phyloP scores from a whole-genome alignment of 169 alveolate genomes.

The Fabrea salina region DNA sequence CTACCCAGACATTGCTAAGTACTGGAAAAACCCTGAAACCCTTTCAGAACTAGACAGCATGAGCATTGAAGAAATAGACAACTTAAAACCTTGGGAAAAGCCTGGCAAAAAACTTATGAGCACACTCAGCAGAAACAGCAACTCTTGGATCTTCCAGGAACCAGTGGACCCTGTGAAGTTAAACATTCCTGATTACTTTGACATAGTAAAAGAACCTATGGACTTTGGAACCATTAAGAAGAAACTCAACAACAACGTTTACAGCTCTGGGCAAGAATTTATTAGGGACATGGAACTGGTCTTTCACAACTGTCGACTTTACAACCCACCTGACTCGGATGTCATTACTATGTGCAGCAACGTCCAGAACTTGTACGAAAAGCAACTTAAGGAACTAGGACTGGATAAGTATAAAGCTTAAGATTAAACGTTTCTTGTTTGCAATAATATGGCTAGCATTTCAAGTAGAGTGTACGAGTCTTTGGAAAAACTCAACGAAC shows the following conservation, averaged over 20 bases:
- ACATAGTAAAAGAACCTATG: slow-evolving; percentile 72
- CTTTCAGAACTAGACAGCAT: slow-evolving; percentile 30
- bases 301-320: slow-evolving; percentile 68
- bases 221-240: slow-evolving; percentile 71
- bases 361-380: neutral
- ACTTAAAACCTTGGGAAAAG: slow-evolving; percentile 58
- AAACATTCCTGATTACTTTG: slow-evolving; percentile 64
- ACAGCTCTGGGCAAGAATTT: slow-evolving; percentile 57
- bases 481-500: neutral
- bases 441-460: slow-evolving; percentile 7
- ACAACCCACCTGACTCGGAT: slow-evolving; percentile 49
- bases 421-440: too few species aligned
- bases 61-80: neutral
- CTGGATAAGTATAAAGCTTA: too few species aligned
- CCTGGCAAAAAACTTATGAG: slow-evolving; percentile 55
- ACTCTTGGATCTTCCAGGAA: slow-evolving; percentile 67
- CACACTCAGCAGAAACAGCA: slow-evolving; percentile 60
- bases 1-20: slow-evolving; percentile 57
- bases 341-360: neutral
- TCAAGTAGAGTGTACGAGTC: slow-evolving; percentile 9
- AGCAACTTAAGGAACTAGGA: neutral
- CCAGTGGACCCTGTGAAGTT: slow-evolving; percentile 73
- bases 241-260: slow-evolving; percentile 50
- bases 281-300: slow-evolving; percentile 56
- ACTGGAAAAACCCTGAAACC: slow-evolving; percentile 47